Conservation (phyloP, 306 rosid species). For the Cyclanthera cordifolia region DNA sequence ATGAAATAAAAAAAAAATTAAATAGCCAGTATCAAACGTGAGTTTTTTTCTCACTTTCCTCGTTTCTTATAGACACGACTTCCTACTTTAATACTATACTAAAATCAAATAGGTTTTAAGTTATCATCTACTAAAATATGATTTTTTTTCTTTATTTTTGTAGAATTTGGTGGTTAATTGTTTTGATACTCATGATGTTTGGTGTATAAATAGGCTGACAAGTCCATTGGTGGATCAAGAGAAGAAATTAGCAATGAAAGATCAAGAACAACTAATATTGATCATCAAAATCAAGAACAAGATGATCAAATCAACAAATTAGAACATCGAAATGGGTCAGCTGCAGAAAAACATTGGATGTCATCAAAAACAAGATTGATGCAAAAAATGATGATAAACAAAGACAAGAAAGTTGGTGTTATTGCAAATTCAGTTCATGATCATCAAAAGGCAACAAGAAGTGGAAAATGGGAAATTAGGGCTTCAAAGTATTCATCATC, state of each 20-base stretch:
- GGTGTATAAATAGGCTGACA: neutral
- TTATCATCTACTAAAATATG: neutral
- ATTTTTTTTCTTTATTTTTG: neutral
- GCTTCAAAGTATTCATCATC: neutral
- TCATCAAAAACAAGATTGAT: slow-evolving; percentile 65
- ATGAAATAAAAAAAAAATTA: too few species aligned
- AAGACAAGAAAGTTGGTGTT: neutral
- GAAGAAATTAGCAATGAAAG: neutral
- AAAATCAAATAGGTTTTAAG: too few species aligned
- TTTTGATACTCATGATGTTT: neutral
- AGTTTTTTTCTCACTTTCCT: too few species aligned
- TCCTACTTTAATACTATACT: too few species aligned
- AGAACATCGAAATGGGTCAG: slow-evolving; percentile 13
- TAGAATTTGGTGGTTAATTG: neutral
- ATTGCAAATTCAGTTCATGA: slow-evolving; percentile 8
- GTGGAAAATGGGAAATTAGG: slow-evolving; percentile 19
- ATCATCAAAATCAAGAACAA: neutral
- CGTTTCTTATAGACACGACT: too few species aligned
- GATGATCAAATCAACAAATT: neutral
- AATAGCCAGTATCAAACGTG: too few species aligned
- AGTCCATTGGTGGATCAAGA: neutral
- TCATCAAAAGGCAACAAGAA: neutral
- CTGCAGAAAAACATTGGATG: slow-evolving; percentile 43
- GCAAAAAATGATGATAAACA: slow-evolving; percentile 40
- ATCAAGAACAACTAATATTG: neutral